Percentiles rank a stretch among this genome's conserved stretches.
These are phyloP conservation scores for Ceratocystiopsis minuta DNA, from an alignment of 2,329 filamentous ascomycete species.

Conservation along the genomic window DNA sequence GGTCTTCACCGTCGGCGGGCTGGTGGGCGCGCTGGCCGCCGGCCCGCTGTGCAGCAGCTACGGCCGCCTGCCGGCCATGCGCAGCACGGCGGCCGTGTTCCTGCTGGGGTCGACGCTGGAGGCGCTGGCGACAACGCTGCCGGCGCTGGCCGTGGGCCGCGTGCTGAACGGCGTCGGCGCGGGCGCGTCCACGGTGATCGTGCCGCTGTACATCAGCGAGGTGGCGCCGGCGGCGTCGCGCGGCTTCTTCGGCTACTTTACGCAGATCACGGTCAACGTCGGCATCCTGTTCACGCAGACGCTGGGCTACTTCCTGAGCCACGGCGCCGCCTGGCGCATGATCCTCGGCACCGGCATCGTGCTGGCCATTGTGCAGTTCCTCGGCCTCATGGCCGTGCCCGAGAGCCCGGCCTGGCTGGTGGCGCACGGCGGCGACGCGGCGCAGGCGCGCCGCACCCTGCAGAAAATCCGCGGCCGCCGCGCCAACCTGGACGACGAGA, in stretches of 20 bases:
- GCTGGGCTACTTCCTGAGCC: constrained; percentile 74
- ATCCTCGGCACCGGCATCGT: constrained; percentile 58
- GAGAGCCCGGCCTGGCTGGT: constrained; percentile 85
- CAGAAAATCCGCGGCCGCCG: constrained; percentile 57
- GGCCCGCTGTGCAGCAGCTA: constrained; percentile 62
- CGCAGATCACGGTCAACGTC: constrained; percentile 83
- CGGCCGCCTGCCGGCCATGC: constrained; percentile 62
- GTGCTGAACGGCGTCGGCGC: constrained; percentile 69
- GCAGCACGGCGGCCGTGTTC: constrained; percentile 59
- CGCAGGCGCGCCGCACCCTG: constrained; percentile 47
- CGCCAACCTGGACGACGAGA: constrained; percentile 56
- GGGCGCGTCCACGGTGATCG: constrained; percentile 78
- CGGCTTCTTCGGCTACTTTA: constrained; percentile 69
- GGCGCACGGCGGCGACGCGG: constrained; percentile 37
- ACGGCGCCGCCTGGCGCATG: constrained; percentile 62
- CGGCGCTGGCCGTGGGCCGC: constrained; percentile 53
- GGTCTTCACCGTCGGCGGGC: constrained; percentile 76
- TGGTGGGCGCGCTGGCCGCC: constrained; percentile 63
- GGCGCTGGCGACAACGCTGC: constrained; percentile 49
- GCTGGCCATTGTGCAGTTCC: constrained; percentile 47
- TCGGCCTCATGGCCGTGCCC: constrained; percentile 57
- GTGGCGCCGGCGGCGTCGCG: constrained; percentile 57
- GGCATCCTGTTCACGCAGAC: constrained; percentile 74
- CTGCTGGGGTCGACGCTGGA: constrained; percentile 58
- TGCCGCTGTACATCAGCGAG: constrained; percentile 88